These are phyloP conservation scores for Talaromyces sp. DNA, from an alignment of 2,329 filamentous ascomycete species.

Conservation along the genomic window DNA sequence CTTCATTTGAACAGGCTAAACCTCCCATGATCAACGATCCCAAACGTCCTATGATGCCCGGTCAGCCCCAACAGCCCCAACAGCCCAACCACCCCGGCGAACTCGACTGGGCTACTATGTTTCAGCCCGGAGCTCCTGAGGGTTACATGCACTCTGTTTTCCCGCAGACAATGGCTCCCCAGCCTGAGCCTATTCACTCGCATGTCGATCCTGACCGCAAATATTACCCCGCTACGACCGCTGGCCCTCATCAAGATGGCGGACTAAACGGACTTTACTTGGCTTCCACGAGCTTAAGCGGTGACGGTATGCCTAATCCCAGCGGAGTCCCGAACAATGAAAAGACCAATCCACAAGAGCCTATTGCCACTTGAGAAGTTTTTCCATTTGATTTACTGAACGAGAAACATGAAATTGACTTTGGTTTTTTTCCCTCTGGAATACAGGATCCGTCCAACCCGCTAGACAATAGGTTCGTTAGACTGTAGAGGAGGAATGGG, in stretches of 20 bases:
- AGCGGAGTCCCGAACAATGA: conserved; percentile 39
- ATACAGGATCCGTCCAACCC: conserved; percentile 52
- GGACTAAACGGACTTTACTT: conserved; percentile 46
- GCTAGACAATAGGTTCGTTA: conserved; percentile 46
- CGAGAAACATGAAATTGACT: conserved; percentile 44
- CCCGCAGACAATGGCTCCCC: conserved; percentile 62
- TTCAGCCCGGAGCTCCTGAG: conserved; percentile 66
- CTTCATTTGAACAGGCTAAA: conserved; percentile 40
- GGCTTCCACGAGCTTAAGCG: conserved; percentile 43
- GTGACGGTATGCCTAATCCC: conserved; percentile 48
- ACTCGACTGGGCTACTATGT: conserved; percentile 73
- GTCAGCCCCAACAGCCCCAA: conserved; percentile 39
- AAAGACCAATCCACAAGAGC: conserved; percentile 46
- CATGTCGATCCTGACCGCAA: conserved; percentile 54
- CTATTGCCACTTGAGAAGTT: conserved; percentile 14
- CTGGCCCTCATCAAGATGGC: conserved; percentile 34
- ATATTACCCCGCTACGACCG: conserved; percentile 47
- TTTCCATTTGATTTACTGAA: conserved; percentile 7
- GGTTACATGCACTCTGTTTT: conserved; percentile 59
- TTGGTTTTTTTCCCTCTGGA: conserved; percentile 42
- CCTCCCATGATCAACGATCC: conserved; percentile 35
- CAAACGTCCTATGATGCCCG: conserved; percentile 53
- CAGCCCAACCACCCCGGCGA: conserved; percentile 54
- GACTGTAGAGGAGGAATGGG: neutral
- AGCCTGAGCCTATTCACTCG: conserved; percentile 64